These are phyloP conservation scores for Amanita subjunquillea DNA, from an alignment of 768 basidiomycete species.

Conservation along the genomic window DNA sequence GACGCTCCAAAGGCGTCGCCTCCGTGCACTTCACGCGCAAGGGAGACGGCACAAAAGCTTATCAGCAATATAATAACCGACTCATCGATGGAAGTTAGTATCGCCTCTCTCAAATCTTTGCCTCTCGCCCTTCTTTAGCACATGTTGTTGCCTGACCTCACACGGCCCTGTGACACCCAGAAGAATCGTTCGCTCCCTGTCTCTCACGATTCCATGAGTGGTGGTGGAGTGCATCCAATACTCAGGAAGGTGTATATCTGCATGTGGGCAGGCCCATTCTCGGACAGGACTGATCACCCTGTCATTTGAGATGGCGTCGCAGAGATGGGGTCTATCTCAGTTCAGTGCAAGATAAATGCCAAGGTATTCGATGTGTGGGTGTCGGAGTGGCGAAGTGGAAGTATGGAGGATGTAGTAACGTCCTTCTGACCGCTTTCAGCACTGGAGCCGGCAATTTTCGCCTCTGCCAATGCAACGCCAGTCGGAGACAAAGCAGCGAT, in stretches of 20 bases:
- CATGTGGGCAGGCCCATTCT: neutral
- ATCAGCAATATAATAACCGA: conserved; percentile 91
- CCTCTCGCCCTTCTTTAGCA: conserved; percentile 26
- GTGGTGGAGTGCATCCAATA: neutral
- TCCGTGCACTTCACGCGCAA: conserved; percentile 76
- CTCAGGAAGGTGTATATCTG: neutral
- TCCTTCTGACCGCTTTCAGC: conserved; percentile 21
- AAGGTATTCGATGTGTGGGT: conserved; percentile 3
- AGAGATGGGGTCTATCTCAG: neutral
- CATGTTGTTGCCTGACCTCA: conserved; percentile 13
- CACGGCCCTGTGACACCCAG: conserved; percentile 14
- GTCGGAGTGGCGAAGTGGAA: conserved; percentile 9
- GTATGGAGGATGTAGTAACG: conserved; percentile 12
- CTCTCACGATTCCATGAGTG: conserved; percentile 19
- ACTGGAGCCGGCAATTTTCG: conserved; percentile 4
- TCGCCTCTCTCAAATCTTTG: conserved; percentile 38
- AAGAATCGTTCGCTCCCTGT: conserved; percentile 33
- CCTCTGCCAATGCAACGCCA: neutral
- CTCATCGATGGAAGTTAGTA: conserved; percentile 99
- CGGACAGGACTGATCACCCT: conserved; percentile 32
- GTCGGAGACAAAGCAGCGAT: conserved; percentile 33
- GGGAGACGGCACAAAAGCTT: conserved; percentile 89
- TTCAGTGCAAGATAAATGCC: neutral
- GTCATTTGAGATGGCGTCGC: conserved; percentile 11
- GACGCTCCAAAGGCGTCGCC: conserved; percentile 87